Percentiles rank a stretch among this genome's conserved stretches.
Evolutionary conservation across 352 stramenopile species (phyloP).

Genomic region (Globisporangium acanthophoron): DNA sequence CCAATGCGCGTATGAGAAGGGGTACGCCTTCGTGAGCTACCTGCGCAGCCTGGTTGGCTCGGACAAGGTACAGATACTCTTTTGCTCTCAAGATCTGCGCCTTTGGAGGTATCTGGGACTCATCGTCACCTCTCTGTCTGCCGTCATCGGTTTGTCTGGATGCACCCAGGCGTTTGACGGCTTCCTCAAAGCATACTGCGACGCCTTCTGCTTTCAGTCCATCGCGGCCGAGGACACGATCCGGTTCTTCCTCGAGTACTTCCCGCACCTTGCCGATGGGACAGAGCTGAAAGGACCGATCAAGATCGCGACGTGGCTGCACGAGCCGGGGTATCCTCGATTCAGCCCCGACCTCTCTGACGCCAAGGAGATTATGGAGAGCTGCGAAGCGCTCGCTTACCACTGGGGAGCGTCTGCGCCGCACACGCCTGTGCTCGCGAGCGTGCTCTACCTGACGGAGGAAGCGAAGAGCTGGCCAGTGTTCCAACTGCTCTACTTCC

Average conservation of each 20-base stretch:
- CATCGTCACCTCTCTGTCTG: not conserved
- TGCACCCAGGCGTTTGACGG: constrained; percentile 45
- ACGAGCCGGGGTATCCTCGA: constrained; percentile 50
- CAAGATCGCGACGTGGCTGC: constrained; percentile 63
- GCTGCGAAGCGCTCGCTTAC: constrained; percentile 56
- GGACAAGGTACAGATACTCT: constrained; percentile 30
- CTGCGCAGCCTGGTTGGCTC: constrained; percentile 58
- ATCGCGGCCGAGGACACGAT: constrained; percentile 72
- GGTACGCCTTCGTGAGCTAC: constrained; percentile 76
- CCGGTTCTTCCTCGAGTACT: constrained; percentile 59
- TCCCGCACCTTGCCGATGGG: constrained; percentile 48
- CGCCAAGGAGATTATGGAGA: constrained; percentile 65
- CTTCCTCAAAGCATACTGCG: constrained; percentile 63
- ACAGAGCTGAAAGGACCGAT: constrained; percentile 52
- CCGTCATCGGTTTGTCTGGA: not conserved
- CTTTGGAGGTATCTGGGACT: not conserved
- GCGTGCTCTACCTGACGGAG: constrained; percentile 52
- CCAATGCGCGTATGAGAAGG: constrained; percentile 78
- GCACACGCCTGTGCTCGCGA: constrained; percentile 40
- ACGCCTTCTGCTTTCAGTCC: constrained; percentile 67
- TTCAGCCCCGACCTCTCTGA: constrained; percentile 58
- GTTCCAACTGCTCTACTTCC: constrained; percentile 56
- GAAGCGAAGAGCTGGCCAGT: constrained; percentile 60
- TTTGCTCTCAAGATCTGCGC: not conserved
- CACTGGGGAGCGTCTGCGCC: constrained; percentile 46